Conservation (phyloP, 164 flowering plant genomes). For the Chloranthus sessilifolius region DNA sequence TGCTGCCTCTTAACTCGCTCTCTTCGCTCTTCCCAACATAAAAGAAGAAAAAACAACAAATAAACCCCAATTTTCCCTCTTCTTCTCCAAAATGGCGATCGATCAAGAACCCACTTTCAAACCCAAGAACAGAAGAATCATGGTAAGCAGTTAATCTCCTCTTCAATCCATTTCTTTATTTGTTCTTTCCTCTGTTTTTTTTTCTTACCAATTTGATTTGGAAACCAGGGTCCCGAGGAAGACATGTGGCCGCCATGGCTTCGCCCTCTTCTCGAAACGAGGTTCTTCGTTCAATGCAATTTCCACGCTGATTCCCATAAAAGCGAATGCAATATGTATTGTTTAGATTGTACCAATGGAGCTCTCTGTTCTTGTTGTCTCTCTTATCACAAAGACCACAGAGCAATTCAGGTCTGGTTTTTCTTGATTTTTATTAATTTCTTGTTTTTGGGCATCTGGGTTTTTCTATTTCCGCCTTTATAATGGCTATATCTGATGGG, state of each 20-base stretch:
- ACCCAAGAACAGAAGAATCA: slow-evolving; percentile 72
- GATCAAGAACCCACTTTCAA: slow-evolving; percentile 65
- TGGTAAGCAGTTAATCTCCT: slow-evolving; percentile 35
- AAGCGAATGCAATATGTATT: slow-evolving; percentile 94
- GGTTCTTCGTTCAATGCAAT: slow-evolving; percentile 82
- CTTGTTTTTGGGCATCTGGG: background rate
- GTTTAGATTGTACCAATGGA: slow-evolving; percentile 85
- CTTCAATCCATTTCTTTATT: background rate
- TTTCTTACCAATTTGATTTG: background rate
- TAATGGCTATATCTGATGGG: background rate
- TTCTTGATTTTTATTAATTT: background rate
- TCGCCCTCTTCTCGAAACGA: slow-evolving; percentile 55
- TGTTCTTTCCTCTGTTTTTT: background rate
- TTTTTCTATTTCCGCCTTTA: background rate
- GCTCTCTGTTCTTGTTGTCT: slow-evolving; percentile 90
- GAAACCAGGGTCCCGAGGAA: slow-evolving; percentile 59
- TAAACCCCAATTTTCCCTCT: background rate
- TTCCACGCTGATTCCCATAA: slow-evolving; percentile 78
- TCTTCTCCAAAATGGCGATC: slow-evolving; percentile 66
- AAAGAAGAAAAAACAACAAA: slow-evolving; percentile 3
- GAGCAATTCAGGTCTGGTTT: slow-evolving; percentile 64
- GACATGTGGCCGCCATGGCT: slow-evolving; percentile 93
- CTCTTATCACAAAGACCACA: slow-evolving; percentile 64
- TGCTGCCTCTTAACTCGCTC: slow-evolving; percentile 10
- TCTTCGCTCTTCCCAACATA: slow-evolving; percentile 5